phyloP scores from a whole-genome alignment of 768 basidiomycete species.

The Serendipita sp. region DNA sequence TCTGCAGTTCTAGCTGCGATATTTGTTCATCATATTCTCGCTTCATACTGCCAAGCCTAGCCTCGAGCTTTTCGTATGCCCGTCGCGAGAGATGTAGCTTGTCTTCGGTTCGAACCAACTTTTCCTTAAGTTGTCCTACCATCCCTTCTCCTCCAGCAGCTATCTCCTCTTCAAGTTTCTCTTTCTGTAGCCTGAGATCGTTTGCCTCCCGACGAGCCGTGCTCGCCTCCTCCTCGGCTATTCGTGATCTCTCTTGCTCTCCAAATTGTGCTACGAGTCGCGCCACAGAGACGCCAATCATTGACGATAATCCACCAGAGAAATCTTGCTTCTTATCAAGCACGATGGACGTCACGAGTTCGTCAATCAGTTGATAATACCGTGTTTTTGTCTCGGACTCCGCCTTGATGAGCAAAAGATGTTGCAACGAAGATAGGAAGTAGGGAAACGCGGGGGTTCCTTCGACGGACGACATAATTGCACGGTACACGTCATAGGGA shows the following conservation, averaged over 20 bases:
- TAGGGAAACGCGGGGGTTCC: constrained; percentile 67
- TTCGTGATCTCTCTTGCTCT: constrained; percentile 68
- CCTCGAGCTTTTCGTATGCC: constrained; percentile 56
- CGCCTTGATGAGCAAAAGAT: constrained; percentile 76
- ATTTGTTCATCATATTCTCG: constrained; percentile 71
- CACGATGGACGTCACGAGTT: constrained; percentile 77
- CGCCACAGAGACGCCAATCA: constrained; percentile 79
- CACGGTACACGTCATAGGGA: constrained; percentile 75
- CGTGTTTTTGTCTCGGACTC: constrained; percentile 72
- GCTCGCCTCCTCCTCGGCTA: constrained; percentile 60
- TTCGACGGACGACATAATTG: constrained; percentile 57
- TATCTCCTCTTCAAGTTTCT: constrained; percentile 64
- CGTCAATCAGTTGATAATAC: constrained; percentile 83
- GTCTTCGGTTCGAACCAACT: constrained; percentile 53
- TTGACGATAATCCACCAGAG: constrained; percentile 54
- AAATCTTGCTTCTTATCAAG: constrained; percentile 68
- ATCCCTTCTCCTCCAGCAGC: constrained; percentile 67
- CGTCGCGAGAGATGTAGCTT: constrained; percentile 65
- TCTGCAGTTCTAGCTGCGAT: constrained; percentile 76
- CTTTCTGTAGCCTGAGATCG: constrained; percentile 65
- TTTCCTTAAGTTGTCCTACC: constrained; percentile 62
- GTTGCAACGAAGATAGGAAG: constrained; percentile 87
- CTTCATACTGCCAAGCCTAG: constrained; percentile 63
- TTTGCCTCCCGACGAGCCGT: constrained; percentile 47
- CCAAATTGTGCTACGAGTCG: constrained; percentile 79